These are phyloP conservation scores for Urtica urens DNA, from an alignment of 306 rosid genomes.

Conservation along the genomic window DNA sequence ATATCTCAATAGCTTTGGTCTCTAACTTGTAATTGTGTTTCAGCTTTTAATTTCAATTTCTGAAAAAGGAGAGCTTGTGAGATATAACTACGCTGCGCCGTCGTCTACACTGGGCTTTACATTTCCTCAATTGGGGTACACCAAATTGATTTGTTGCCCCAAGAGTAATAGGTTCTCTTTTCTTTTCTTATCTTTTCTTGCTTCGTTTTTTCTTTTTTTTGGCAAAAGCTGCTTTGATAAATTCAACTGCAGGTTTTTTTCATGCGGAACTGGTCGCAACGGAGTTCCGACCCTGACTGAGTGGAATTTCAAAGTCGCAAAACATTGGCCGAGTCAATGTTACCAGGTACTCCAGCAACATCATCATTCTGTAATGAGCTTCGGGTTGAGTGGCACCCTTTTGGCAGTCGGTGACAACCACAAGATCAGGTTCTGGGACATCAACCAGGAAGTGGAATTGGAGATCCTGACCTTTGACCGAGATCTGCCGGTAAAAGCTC, in stretches of 20 bases:
- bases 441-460: conserved; percentile 50
- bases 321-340: conserved; percentile 50
- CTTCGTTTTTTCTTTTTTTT: conserved; percentile 2
- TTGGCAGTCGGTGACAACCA: conserved; percentile 83
- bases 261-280: conserved; percentile 65
- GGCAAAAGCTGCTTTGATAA: too few species aligned
- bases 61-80: conserved; percentile 63
- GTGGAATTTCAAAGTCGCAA: conserved; percentile 80
- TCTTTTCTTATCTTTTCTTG: background rate
- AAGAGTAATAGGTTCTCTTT: conserved; percentile 53
- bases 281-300: conserved; percentile 71
- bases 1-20: conserved; percentile 2
- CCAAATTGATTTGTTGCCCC: conserved; percentile 63
- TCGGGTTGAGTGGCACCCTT: conserved; percentile 56
- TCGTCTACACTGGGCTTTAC: too few species aligned
- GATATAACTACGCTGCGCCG: conserved; percentile 69
- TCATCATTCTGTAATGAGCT: conserved; percentile 53
- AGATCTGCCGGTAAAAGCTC: conserved; percentile 75
- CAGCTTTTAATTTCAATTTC: conserved; percentile 71
- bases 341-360: conserved; percentile 63
- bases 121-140: conserved; percentile 69
- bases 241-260: conserved; percentile 73
- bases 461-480: conserved; percentile 56
- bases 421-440: conserved; percentile 71
- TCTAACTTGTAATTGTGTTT: conserved; percentile 10